These are phyloP conservation scores for Volvox carteri DNA, from an alignment of 163 green algal species.

Conservation along the genomic window DNA sequence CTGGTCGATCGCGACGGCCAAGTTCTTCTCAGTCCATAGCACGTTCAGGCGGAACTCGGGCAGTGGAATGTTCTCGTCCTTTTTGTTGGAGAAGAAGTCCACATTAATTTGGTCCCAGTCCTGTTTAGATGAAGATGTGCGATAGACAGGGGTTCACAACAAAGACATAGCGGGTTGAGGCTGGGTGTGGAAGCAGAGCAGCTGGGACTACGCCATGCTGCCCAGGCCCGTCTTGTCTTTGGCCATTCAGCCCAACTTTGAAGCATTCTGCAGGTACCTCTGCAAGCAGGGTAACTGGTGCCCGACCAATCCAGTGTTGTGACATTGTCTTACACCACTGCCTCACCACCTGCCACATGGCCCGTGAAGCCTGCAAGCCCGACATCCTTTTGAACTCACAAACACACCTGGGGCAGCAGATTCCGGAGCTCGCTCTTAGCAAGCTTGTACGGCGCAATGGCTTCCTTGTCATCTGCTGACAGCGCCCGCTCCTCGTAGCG, in stretches of 20 bases:
- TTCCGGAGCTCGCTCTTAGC: conserved; percentile 53
- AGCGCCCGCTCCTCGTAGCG: conserved; percentile 24
- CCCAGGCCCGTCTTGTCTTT: too few relatives aligned
- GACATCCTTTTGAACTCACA: too few relatives aligned
- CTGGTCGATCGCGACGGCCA: conserved; percentile 92
- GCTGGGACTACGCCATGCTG: too few relatives aligned
- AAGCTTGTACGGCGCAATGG: conserved; percentile 41
- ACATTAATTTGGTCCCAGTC: conserved; percentile 74
- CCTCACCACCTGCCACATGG: too few relatives aligned
- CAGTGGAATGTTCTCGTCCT: conserved; percentile 70
- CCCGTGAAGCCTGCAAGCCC: too few relatives aligned
- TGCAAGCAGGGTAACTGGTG: too few relatives aligned
- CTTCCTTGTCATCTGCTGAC: conserved; percentile 36
- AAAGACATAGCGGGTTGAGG: too few relatives aligned
- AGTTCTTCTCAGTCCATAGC: conserved; percentile 92
- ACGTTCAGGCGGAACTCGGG: conserved; percentile 88
- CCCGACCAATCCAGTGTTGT: too few relatives aligned
- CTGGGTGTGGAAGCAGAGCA: too few relatives aligned
- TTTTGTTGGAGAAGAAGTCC: conserved; percentile 74
- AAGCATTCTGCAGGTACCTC: too few relatives aligned
- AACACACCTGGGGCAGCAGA: conserved; percentile 46
- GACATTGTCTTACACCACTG: too few relatives aligned
- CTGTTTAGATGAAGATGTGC: conserved; percentile 14
- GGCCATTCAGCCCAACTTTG: too few relatives aligned
- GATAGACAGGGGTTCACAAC: not conserved